Evolutionary conservation across 192 early-diverging fungal genomes (phyloP), one percentile per base, ranked within the genome.

Genomic region (Podochytrium sp.): DNA sequence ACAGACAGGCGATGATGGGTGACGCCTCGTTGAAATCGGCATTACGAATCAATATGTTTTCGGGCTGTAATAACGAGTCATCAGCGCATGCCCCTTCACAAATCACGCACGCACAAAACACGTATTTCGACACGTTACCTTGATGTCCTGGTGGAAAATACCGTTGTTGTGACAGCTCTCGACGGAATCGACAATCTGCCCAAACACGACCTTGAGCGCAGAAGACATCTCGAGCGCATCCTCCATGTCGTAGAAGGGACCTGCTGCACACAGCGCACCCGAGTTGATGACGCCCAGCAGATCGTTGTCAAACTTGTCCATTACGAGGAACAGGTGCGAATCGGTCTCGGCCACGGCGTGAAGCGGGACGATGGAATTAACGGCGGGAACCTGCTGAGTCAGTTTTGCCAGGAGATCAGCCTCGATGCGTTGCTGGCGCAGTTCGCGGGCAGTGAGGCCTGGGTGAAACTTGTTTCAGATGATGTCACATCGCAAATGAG

Each of bases 131-230:
- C 1, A 43, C 20, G 7, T 12, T 32, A 73, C 71, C 71, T 98
- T 97, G 55, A 98, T 76, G 77, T 98, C 95, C 73, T 95, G 92
- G 79, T 96, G 95, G 83, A 91, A 97, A 38, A 97, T 87, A 59
- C 91, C 90, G 40, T 80, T 79, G 2, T 75, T 73, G 76, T 97
- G 96, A 51, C 90, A 91, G 78, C 82, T 80, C 37, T 79, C 81
- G 29, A 96, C 87, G 7, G 93, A 93, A 56, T 90, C 86, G 32
- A 87, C 79, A 55, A 98, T 86, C 75, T 95, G 93, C 25, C 80
- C 60, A 71, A 95, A 95, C 18, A 92, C 67, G 38, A 51, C 29
- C 38, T 75, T 34, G 32, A 73, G 66, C 69, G 56, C 25, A 6
- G n/a, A 16, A n/a, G n/a, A 32, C 71, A 73, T 73, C 16, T 73